Percentiles rank a stretch among this genome's conserved stretches.
Evolutionary conservation across 805 yeast genomes (phyloP).

Genomic region (Candida coquimbonensis): DNA sequence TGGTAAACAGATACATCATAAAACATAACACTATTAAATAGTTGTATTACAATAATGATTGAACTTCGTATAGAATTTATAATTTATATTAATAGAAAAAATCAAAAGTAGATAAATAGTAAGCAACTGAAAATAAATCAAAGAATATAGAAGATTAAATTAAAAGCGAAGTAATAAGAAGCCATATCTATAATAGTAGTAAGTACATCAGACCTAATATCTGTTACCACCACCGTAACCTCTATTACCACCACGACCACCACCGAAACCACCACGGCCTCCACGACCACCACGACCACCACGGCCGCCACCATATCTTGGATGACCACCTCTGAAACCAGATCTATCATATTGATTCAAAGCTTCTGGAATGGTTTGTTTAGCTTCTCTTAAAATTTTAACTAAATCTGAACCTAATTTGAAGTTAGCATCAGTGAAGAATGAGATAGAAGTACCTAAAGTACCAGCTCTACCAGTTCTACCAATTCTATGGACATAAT

Average conservation of each 20-base stretch:
- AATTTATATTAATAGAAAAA: not conserved
- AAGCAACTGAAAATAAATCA: not conserved
- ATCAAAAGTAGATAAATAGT: not conserved
- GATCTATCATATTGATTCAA: slow-evolving; percentile 72
- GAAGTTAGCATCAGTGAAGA: slow-evolving; percentile 84
- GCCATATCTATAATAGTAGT: too few relatives aligned
- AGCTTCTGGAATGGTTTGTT: slow-evolving; percentile 80
- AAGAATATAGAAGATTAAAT: too few relatives aligned
- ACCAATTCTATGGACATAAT: slow-evolving; percentile 97
- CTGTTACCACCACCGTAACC: slow-evolving; percentile 16
- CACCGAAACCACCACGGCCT: slow-evolving; percentile 16
- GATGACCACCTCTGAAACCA: slow-evolving; percentile 56
- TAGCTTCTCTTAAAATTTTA: slow-evolving; percentile 90
- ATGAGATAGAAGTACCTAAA: slow-evolving; percentile 89
- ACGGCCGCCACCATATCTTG: slow-evolving; percentile 34
- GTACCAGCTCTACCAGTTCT: slow-evolving; percentile 97
- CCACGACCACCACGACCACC: slow-evolving; percentile 32
- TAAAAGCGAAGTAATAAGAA: too few relatives aligned
- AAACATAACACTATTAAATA: not conserved
- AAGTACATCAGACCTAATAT: not conserved
- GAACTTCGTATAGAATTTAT: not conserved
- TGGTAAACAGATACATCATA: slow-evolving; percentile 23
- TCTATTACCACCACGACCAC: slow-evolving; percentile 5
- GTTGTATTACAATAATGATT: not conserved
- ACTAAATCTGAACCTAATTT: slow-evolving; percentile 86